phyloP scores from a whole-genome alignment of 2,329 filamentous ascomycete genomes.

The Ophiostoma pallidulum region DNA sequence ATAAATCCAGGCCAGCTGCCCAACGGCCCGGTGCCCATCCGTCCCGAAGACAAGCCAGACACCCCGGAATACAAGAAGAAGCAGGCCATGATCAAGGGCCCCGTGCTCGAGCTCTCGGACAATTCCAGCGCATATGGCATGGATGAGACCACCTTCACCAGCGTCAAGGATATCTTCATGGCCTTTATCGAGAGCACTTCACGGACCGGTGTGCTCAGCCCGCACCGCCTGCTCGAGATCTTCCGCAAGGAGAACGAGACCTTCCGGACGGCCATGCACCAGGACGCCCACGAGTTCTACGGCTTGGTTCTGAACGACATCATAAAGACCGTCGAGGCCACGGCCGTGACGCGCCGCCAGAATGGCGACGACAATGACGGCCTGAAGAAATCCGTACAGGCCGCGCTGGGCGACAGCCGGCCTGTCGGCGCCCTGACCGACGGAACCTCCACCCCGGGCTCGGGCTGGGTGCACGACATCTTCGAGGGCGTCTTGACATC shows the following conservation, averaged over 20 bases:
- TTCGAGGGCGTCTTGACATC: conserved; percentile 93
- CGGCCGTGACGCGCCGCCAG: conserved; percentile 54
- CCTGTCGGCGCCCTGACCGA: conserved; percentile 21
- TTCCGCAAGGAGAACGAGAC: conserved; percentile 92
- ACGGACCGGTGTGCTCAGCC: conserved; percentile 82
- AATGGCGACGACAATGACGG: conserved; percentile 31
- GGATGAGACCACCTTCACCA: conserved; percentile 90
- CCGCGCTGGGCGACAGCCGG: conserved; percentile 25
- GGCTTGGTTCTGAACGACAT: conserved; percentile 93
- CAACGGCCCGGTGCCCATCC: conserved; percentile 43
- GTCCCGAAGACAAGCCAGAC: conserved; percentile 87
- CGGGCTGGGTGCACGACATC: conserved; percentile 91
- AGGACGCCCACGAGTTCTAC: conserved; percentile 96
- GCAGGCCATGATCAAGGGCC: conserved; percentile 77
- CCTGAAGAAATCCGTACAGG: conserved; percentile 42
- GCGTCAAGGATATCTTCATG: conserved; percentile 92
- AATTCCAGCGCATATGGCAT: conserved; percentile 77
- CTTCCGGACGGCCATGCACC: conserved; percentile 95
- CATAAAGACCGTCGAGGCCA: conserved; percentile 86
- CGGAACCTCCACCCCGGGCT: conserved; percentile 49
- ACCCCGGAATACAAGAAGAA: conserved; percentile 98
- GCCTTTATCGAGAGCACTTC: conserved; percentile 73
- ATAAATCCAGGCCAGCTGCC: conserved; percentile 42
- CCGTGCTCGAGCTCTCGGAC: conserved; percentile 76
- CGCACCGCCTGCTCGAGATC: conserved; percentile 86